Percentiles rank a stretch among this genome's conserved stretches.
Conservation (phyloP, 352 stramenopile species). For the Phytopythium oedochilum region DNA sequence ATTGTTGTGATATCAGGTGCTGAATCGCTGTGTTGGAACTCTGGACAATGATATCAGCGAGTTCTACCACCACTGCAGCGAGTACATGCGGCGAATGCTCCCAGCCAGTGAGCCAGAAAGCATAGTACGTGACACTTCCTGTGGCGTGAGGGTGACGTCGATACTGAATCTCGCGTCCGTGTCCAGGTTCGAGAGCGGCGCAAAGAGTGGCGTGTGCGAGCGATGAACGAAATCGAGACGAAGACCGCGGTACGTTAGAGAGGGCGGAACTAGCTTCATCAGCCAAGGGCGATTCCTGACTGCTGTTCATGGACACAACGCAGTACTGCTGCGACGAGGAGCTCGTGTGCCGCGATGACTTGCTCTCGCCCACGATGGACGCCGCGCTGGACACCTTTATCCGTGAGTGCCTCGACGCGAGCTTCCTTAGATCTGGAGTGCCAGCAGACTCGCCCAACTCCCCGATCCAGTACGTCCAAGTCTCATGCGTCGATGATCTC, state of each 20-base stretch:
- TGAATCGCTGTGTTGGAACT: background rate
- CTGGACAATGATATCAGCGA: background rate
- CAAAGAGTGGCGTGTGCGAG: background rate
- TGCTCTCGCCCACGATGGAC: background rate
- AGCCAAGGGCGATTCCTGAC: background rate
- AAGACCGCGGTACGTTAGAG: background rate
- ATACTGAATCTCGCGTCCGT: background rate
- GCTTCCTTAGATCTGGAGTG: background rate
- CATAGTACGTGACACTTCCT: background rate
- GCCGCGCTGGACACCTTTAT: background rate
- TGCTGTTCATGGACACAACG: background rate
- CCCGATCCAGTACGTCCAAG: conserved; percentile 1
- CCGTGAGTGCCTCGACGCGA: background rate
- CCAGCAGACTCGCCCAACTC: background rate
- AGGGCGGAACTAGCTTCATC: background rate
- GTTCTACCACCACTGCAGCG: background rate
- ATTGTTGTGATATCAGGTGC: background rate
- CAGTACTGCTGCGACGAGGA: background rate
- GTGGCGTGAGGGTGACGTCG: background rate
- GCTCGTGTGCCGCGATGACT: background rate
- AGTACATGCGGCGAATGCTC: background rate
- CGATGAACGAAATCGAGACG: conserved; percentile 2
- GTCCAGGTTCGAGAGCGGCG: background rate
- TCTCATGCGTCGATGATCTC: too few species aligned
- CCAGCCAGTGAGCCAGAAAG: background rate